These are phyloP conservation scores for Lactarius quietus DNA, from an alignment of 768 basidiomycete genomes.

Conservation along the genomic window DNA sequence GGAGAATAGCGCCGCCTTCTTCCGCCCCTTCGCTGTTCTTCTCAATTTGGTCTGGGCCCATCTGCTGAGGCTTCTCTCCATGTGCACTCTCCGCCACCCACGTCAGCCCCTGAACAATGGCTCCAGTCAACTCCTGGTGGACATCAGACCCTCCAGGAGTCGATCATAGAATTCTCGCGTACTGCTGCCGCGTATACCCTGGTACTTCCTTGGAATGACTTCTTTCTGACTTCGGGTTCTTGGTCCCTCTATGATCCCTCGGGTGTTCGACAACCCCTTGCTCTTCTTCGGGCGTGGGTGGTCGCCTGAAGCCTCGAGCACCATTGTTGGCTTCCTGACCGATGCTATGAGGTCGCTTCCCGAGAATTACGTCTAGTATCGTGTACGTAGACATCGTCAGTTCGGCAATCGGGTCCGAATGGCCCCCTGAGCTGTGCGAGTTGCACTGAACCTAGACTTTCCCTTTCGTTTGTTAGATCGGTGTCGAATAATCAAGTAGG, in stretches of 20 bases:
- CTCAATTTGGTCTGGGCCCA: no score
- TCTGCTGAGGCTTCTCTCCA: not conserved
- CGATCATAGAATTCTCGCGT: not conserved
- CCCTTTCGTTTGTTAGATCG: not conserved
- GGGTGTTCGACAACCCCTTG: not conserved
- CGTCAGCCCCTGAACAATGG: not conserved
- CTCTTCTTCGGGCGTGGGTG: not conserved
- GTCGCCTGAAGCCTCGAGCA: not conserved
- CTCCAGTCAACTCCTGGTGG: not conserved
- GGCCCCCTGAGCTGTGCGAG: no score
- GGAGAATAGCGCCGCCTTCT: not conserved
- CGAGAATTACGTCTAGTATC: not conserved
- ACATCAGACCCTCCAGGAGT: not conserved
- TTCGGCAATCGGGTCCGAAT: no score
- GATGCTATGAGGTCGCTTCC: not conserved
- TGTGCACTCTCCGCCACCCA: not conserved
- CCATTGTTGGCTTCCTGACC: not conserved
- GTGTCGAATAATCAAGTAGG: not conserved
- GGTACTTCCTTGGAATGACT: not conserved
- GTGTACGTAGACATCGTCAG: not conserved
- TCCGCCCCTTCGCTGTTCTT: not conserved
- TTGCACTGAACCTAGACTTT: not conserved
- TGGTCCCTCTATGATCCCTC: not conserved
- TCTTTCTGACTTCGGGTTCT: not conserved
- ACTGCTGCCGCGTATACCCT: not conserved